Base-by-base conservation (phyloP, 2,329 filamentous ascomycete genomes). In the Fusarium clavum region DNA sequence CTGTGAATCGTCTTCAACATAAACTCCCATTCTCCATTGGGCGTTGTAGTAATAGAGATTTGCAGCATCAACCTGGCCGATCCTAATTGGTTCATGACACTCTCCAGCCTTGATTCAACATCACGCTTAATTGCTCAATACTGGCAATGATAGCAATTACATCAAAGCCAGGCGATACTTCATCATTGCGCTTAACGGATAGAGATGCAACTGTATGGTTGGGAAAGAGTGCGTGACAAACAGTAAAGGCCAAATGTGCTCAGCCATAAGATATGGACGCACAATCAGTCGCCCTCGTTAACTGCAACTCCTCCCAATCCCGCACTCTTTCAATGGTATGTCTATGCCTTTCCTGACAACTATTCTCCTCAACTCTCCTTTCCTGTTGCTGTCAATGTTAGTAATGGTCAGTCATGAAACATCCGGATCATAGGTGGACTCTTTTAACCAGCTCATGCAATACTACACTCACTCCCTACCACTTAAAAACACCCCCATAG, bases 71-170 rank as follows among this genome's bases (percentile, higher is more conserved):
- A 64, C 65, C 53, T 68, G 53, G 64, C 46, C 49, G 18, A 29
- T 51, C 46, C 66, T 63, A 49, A 69, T 69, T 69, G 67, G 67
- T 22, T 40, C 51, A 52, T 43, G n/a, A 20, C 16, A 40, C 29
- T 67, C 51, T 22, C 48, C 53, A 55, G 61, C 48, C 61, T 70
- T 70, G 66, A 58, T 67, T 67, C 52, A 54, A 67, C 41, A 64
- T 48, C 46, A 67, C 61, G 40, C 61, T 66, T 64, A 25, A 53
- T 20, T 65, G 34, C 64, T 29, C 60, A 38, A 55, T 29, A 60
- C 41, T 43, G 52, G 54, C 34, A 57, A 52, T 22, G 49, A 14
- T 18, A 44, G 43, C 47, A 57, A 58, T 46, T 43, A 27, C 25
- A 52, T 38, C 46, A 38, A 45, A 29, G 48, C 60, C 58, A 58